Conservation (phyloP, 257 asterid genomes). For the Solanum gracilifrons region DNA sequence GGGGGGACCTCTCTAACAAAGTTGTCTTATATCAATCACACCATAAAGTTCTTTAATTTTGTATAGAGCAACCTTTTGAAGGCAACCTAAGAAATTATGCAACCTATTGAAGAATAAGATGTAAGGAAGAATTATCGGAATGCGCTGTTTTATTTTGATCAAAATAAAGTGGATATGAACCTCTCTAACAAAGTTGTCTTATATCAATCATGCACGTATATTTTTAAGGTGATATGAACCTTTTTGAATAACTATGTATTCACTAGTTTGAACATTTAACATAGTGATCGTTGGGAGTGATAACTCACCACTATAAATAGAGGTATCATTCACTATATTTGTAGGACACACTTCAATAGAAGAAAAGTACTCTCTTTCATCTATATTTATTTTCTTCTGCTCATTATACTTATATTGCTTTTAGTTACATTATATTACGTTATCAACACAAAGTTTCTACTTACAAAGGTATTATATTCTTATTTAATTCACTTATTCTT, state of each 20-base stretch:
- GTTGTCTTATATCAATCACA: slow-evolving; percentile 6
- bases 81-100: background rate
- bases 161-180: too few species aligned
- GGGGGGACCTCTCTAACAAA: slow-evolving; percentile 7
- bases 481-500: background rate
- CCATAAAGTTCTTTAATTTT: background rate
- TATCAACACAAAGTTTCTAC: background rate
- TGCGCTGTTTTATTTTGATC: background rate
- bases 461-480: too few species aligned
- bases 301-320: background rate
- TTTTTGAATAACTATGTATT: too few species aligned
- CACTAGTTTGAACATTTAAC: too few species aligned
- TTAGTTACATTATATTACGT: background rate
- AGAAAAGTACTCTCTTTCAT: background rate
- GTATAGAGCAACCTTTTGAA: background rate
- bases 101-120: background rate
- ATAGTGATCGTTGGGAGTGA: background rate
- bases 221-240: background rate
- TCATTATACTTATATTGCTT: background rate
- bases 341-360: too few species aligned
- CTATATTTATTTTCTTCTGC: background rate
- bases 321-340: background rate
- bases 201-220: background rate
- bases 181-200: too few species aligned
- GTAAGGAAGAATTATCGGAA: background rate